A percentile compares a stretch with the other conserved stretches of the same genome.
Evolutionary conservation across 2,329 filamentous ascomycete species (phyloP).

Genomic region (Chaetomiaceae sp.): DNA sequence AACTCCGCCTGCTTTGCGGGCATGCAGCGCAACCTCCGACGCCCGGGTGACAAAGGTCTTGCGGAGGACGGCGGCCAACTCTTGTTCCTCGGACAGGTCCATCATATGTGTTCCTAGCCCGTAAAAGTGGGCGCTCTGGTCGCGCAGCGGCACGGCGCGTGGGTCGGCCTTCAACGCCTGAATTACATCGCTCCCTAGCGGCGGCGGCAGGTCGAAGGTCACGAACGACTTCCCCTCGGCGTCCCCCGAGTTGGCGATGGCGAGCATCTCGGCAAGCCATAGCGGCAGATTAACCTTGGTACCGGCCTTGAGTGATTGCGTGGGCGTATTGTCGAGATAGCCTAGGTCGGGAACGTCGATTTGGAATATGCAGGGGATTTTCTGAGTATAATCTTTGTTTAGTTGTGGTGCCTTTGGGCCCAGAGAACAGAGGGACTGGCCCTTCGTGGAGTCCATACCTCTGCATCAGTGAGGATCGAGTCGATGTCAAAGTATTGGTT

Average conservation of each 20-base stretch:
- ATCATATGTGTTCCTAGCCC: constrained; percentile 78
- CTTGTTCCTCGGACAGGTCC: constrained; percentile 79
- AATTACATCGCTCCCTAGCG: constrained; percentile 73
- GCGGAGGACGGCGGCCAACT: constrained; percentile 69
- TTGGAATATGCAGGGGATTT: constrained; percentile 94
- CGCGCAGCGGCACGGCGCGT: constrained; percentile 75
- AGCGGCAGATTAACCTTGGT: constrained; percentile 80
- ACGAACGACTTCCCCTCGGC: constrained; percentile 55
- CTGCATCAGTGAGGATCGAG: constrained; percentile 78
- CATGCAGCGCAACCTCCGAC: constrained; percentile 80
- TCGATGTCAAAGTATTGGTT: constrained; percentile 89
- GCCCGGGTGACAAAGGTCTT: constrained; percentile 79
- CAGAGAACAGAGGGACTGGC: neutral
- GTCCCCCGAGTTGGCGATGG: constrained; percentile 54
- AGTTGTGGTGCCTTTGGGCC: constrained; percentile 12
- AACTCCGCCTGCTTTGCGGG: constrained; percentile 73
- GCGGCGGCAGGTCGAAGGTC: constrained; percentile 74
- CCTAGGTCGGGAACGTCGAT: constrained; percentile 82
- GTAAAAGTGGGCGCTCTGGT: constrained; percentile 84
- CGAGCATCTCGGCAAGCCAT: constrained; percentile 94
- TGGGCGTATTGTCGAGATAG: constrained; percentile 79
- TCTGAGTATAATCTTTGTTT: constrained; percentile 47
- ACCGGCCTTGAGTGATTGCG: constrained; percentile 67
- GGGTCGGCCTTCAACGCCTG: constrained; percentile 90
- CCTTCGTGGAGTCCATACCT: constrained; percentile 47